Evolutionary conservation across 1,284 basidiomycete species (phyloP), one percentile per base, ranked within the genome.

Genomic region (Cryptococcus maquisensis): DNA sequence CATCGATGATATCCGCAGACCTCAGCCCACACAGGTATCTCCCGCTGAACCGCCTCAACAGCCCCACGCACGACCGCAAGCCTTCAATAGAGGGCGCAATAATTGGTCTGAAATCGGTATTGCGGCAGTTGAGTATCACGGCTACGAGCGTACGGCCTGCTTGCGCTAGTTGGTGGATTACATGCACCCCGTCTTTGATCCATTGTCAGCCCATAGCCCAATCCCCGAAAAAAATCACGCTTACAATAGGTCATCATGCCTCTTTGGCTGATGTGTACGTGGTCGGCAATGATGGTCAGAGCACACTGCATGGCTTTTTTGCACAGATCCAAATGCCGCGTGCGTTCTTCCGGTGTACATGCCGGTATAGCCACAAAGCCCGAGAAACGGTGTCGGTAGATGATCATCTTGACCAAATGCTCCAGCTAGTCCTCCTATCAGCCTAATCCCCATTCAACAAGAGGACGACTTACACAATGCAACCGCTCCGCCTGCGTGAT

Each of bases 241-340:
- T 75, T 65, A 90, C 87, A 93, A 69, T 92, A 93, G 7, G 90
- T 92, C 90, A 94, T 92, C 67, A 93, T 77, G 15, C 90, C 90
- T 69, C 90, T 87, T 70, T 77, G 76, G 51, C 73, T 75, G 52
- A 92, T 84, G 62, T 90, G 85, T 59, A 90, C 79, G 73, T 93
- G 86, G 28, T 88, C 83, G 39, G 85, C 82, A 56, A 93, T 84
- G 58, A 94, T 86, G 1, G 76, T 75, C 45, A 78, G 57, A 16
- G 76, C 76, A 44, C 74, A 76, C 68, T 87, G 83, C 67, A 92
- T 74, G 7, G 90, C 90, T 47, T 71, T 74, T 28, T 71, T 65
- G 59, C 74, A 75, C 40, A 69, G 65, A 51, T 77, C 73, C 49
- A 77, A 54, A 53, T 76, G 74, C 35, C 75, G 62, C 13, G 65